Base-by-base conservation (phyloP, 257 asterid genomes). In the Coffea eugenioides region DNA sequence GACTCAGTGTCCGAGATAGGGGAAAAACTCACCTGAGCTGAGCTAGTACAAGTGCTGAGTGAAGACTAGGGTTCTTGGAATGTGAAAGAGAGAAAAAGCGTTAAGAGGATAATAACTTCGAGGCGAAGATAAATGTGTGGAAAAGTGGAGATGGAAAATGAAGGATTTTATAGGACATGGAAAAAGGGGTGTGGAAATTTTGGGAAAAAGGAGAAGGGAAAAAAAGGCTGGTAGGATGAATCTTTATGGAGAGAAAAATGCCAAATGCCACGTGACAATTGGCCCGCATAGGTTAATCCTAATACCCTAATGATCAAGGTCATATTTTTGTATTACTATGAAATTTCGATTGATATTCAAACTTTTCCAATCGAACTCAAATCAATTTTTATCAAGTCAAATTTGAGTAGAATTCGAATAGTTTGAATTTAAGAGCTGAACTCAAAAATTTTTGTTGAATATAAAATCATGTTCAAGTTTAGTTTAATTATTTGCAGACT, bases 61-160 rank as follows among this genome's bases (percentile, higher is more conserved):
- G 52, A 25, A 65, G 21, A 62, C 57, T 82, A 67, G 23, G 83
- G 54, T 59, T 83, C 74, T 15, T 34, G 45, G 51, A 74, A 71
- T 27, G 36, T 77, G 69, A 46, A 9, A 59, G 52, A 0, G 16
- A 14, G 65, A 59, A 23, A 80, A 66, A 48, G n/a, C 6, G 15
- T n/a, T 62, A n/a, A 62, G 11, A 56, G 46, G 80, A 56, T 45
- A 80, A 71, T 56, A 75, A 62, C 84, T 80, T 80, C 70, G 18
- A 76, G 77, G 73, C 80, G 36, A 80, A 80, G 84, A 75, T 80
- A 84, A 65, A 72, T 71, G 25, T 71, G 43, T 77, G 64, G 45
- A 18, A 18, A 43, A 61, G 45, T 34, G 51, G 48, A 72, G 74
- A 75, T 7, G 6, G 39, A 39, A 2, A 61, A 31, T 25, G 78